Base-by-base conservation (phyloP, 2,329 filamentous ascomycete species). In the Aspergillus sp. region DNA sequence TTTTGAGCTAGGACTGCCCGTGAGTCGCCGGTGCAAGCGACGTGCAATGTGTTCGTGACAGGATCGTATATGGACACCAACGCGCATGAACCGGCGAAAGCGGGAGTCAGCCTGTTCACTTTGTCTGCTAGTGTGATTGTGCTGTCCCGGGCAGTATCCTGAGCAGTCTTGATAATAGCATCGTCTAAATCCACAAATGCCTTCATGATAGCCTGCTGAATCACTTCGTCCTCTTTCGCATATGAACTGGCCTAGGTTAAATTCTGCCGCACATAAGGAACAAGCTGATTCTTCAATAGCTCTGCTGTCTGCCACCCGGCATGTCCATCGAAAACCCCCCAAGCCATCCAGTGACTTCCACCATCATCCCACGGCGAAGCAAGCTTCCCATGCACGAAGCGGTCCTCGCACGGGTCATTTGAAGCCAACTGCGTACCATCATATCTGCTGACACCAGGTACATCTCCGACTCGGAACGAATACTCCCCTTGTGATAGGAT, bases 11-110 rank as follows among this genome's bases (percentile, higher is more conserved):
- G 70, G 0, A 86, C 80, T 7, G 82, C 82, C 33, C 82, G 74
- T 1, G 80, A 85, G 64, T 87, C 83, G 0, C 84, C 84, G 0
- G 78, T 78, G 51, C 80, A 82, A 0, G 83, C 83, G 2, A 84
- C 80, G 27, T 78, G 76, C 0, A 87, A 64, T 0, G 69, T 77
- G 4, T 70, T 69, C 1, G 69, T 68, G 0, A 55, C 48, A 0
- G 79, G 73, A 50, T 87, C 81, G 57, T 79, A 85, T 1, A 84
- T 64, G 0, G 81, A 73, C 1, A 86, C 68, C 1, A 85, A 67
- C 7, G 82, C 82, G 52, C 81, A 85, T 3, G 80, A 83, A 4
- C 82, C 82, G 1, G 73, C 65, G 44, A 71, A 68, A 19, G 58
- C 60, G 28, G 59, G 58, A 5, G 48, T 35, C 10, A 61, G 19